Base-by-base conservation (phyloP, 1,139 yeast species). In the Magnusiomyces clavatus region DNA sequence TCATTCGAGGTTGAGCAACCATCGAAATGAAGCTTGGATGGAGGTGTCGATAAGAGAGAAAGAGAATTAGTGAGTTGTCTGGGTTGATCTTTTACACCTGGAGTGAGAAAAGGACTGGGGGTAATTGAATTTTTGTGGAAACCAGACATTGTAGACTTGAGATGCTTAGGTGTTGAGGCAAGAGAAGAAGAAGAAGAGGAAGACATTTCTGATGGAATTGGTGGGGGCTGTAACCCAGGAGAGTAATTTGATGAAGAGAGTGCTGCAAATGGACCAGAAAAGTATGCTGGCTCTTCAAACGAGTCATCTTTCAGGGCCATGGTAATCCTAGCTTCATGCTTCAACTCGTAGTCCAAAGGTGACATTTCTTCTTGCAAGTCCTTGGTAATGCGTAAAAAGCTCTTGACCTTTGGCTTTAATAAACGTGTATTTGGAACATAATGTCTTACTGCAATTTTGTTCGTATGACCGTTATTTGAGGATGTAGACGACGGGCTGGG, bases 301-400 rank as follows among this genome's bases (percentile, higher is more conserved):
- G 35, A 17, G 46, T 57, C 66, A 1, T 60, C 66, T 16, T 69
- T 56, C 31, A 67, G 54, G 13, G 67, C 61, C 24, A 58, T 53
- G 24, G 71, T 66, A 35, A 66, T 57, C 39, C 64, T 67, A 1
- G 69, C 68, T 50, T 67, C 71, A 4, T 58, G 64, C 48, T 60
- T 57, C 43, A 68, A 61, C 54, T 67, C 71, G 41, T 56, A 64
- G 43, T 65, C 71, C 39, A 63, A 52, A 1, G 71, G 71, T 16
- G 66, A 56, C 53, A 54, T 38, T 55, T 67, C 71, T 17, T 64
- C 66, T 34, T 60, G 66, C 17, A 67, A 59, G 34, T 67, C 70
- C 13, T 60, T 55, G 2, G 69, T 58, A 10, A 67, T 60, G 6
- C 71, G 61, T 56, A 65, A 52, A 48, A 67, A 62, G 46, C 60